These are phyloP conservation scores for Alternaria sp. DNA, from an alignment of 2,329 filamentous ascomycete genomes.

Conservation along the genomic window DNA sequence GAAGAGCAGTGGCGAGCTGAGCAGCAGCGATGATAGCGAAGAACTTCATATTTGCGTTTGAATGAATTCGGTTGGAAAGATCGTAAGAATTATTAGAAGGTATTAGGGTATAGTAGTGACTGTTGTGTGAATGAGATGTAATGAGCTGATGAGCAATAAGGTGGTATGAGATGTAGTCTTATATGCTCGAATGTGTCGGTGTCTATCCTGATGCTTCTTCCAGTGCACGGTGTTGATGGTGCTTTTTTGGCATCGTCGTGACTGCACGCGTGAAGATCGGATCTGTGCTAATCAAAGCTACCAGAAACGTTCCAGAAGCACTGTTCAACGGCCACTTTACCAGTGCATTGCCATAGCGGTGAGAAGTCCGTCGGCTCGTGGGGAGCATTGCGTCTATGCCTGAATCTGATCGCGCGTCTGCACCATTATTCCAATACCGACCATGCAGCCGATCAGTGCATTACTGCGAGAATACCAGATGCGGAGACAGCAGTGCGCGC, in stretches of 20 bases:
- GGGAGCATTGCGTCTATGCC: background rate
- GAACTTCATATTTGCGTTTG: background rate
- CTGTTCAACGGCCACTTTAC: background rate
- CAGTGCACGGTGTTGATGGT: background rate
- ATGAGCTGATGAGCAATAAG: background rate
- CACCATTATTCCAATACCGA: background rate
- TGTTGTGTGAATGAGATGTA: background rate
- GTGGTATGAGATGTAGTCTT: background rate
- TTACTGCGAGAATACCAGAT: background rate
- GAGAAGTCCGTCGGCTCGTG: background rate
- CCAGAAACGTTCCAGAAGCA: background rate
- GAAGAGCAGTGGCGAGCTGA: background rate
- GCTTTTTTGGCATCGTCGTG: background rate
- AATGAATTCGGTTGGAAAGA: background rate
- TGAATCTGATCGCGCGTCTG: background rate
- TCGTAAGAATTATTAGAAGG: slow-evolving; percentile 1
- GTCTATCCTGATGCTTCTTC: background rate
- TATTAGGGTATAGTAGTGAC: background rate
- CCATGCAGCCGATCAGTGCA: background rate
- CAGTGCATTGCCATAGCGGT: background rate
- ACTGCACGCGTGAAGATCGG: background rate
- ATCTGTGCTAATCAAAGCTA: background rate
- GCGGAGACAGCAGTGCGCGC: background rate
- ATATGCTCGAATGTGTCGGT: background rate
- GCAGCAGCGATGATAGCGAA: background rate